Percentiles rank a stretch among this genome's conserved stretches.
Conservation (phyloP, 192 early-diverging fungal genomes). For the Coemansia sp. region DNA sequence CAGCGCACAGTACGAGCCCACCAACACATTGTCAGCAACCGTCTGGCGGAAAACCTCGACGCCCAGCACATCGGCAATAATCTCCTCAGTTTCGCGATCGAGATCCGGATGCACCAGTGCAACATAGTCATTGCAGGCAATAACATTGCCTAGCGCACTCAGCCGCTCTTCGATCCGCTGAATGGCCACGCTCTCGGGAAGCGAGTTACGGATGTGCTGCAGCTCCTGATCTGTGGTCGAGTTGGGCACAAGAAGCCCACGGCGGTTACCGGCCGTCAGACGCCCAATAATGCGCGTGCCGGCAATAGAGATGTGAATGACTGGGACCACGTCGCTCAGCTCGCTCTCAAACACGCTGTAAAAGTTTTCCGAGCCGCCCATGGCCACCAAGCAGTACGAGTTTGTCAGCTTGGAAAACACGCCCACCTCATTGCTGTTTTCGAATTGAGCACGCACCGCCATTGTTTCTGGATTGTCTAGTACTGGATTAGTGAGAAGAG, state of each 20-base stretch:
- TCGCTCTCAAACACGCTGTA: conserved; percentile 92
- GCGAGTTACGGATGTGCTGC: conserved; percentile 93
- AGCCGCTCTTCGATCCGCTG: conserved; percentile 98
- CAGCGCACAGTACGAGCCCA: conserved; percentile 92
- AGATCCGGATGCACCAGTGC: conserved; percentile 98
- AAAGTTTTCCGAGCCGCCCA: conserved; percentile 99
- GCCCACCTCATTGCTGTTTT: conserved; percentile 99
- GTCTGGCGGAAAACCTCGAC: conserved; percentile 99
- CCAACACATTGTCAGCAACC: conserved; percentile 94
- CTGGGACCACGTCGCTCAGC: conserved; percentile 91
- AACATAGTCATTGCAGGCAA: conserved; percentile 99
- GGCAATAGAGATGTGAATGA: conserved; percentile 95
- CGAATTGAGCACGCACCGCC: conserved; percentile 84
- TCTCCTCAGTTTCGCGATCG: conserved; percentile 98
- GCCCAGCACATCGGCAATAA: conserved; percentile 95
- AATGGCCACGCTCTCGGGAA: conserved; percentile 89
- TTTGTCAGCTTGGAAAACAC: conserved; percentile 98
- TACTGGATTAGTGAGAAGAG: background rate
- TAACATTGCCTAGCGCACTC: conserved; percentile 97
- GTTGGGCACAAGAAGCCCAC: conserved; percentile 91
- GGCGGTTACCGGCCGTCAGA: conserved; percentile 89
- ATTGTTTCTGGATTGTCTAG: conserved; percentile 12
- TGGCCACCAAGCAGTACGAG: conserved; percentile 94
- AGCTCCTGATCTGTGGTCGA: conserved; percentile 98
- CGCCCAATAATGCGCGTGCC: conserved; percentile 97